These are phyloP conservation scores for Nevesoporus exiguus DNA, from an alignment of 768 basidiomycete genomes.

Conservation along the genomic window DNA sequence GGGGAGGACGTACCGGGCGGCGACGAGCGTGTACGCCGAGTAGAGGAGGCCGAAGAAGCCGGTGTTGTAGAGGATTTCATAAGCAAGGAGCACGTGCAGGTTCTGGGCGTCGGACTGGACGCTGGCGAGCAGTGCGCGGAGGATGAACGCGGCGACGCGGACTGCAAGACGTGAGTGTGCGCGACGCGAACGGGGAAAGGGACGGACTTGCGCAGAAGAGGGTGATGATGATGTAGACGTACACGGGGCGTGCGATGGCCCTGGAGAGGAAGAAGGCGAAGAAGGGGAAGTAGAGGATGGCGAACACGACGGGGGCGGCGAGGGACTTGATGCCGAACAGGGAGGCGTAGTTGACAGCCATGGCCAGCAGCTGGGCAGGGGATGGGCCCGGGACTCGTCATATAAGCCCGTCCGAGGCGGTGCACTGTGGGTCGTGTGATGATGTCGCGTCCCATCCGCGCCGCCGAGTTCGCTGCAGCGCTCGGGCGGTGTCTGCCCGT, in stretches of 20 bases:
- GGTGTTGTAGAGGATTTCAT: conserved; percentile 32
- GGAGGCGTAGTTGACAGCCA: conserved; percentile 17
- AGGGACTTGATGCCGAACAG: conserved; percentile 22
- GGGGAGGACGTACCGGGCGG: conserved; percentile 25
- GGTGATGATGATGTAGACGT: conserved; percentile 18
- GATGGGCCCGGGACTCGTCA: too few relatives aligned
- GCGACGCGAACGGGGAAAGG: not conserved
- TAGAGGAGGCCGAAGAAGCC: conserved; percentile 33
- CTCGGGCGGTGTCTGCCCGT: conserved; percentile 28
- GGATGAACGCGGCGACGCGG: conserved; percentile 15
- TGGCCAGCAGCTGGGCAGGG: too few relatives aligned
- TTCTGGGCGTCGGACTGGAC: conserved; percentile 22
- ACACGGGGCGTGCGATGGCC: conserved; percentile 17
- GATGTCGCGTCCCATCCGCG: conserved; percentile 36
- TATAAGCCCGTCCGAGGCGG: too few relatives aligned
- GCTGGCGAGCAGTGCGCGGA: conserved; percentile 15
- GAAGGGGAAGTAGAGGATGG: conserved; percentile 22
- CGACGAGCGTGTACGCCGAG: conserved; percentile 30
- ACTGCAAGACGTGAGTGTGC: not conserved
- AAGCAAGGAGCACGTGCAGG: conserved; percentile 24
- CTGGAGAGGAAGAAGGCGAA: conserved; percentile 13
- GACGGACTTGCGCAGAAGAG: conserved; percentile 30
- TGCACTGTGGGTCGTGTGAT: too few relatives aligned
- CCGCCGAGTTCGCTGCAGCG: conserved; percentile 46
- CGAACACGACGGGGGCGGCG: conserved; percentile 27